Base-by-base conservation (phyloP, 495 filamentous ascomycete species). In the Aspergillus affinis region DNA sequence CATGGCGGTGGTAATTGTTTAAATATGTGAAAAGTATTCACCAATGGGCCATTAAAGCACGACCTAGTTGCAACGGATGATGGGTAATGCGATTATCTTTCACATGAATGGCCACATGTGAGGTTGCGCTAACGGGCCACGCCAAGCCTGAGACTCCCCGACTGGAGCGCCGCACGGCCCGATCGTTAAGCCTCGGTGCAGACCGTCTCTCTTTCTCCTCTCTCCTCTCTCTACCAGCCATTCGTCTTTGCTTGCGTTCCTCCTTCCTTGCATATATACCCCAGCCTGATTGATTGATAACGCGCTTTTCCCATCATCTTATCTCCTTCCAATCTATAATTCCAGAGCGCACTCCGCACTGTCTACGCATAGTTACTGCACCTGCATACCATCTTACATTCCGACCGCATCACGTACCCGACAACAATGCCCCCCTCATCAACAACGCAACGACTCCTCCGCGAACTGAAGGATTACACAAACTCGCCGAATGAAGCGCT, bases 391-490 rank as follows among this genome's bases (percentile, higher is more conserved):
- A 41, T 13, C 12, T 17, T 15, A 21, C 32, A 29, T 30, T 27
- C 49, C 20, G 19, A 36, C 23, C n/a, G 5, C 13, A 7, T 46
- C 26, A 21, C 30, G 19, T 18, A 54, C 17, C 21, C 47, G 18
- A 12, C 21, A n/a, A 48, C 49, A 36, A 75, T 72, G 72, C 66
- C 73, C 17, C 59, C 68, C 26, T 48, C 57, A 26, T 61, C 60
- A 56, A 76, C 79, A 10, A 79, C 81, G 6, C 86, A 88, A 67
- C 81, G 88, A 15, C 81, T 91, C 59, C 78, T 88, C 65, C 79
- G 81, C 65, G 88, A 91, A 70, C 79, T 91, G 57, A 80, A 84
- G 59, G 77, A 80, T 21, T 85, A 85, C 76, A 66, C 79, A 20
- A 72, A 75, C 51, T 75, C 80, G 48, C 85, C 82, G 18, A 84